Evolutionary conservation across 768 basidiomycete species (phyloP).

Genomic region (Lentinus brumalis): DNA sequence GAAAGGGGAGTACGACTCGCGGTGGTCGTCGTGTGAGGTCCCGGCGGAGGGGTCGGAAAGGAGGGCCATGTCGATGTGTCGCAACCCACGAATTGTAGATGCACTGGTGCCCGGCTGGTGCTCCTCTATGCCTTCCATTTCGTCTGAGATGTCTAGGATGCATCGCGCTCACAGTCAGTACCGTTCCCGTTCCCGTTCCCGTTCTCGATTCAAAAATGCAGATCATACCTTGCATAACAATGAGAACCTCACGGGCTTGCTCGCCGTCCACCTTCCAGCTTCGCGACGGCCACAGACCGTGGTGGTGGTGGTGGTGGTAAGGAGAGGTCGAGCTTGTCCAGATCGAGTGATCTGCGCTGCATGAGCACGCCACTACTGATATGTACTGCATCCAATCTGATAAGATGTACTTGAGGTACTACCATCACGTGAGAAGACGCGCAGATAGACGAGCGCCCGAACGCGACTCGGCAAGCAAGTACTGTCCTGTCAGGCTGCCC

Average conservation of each 20-base stretch:
- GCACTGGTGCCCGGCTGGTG: conserved; percentile 27
- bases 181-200: too few species aligned
- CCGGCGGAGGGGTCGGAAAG: conserved; percentile 2
- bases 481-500: neutral
- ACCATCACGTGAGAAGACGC: conserved; percentile 16
- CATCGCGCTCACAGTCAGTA: too few species aligned
- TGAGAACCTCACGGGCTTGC: too few species aligned
- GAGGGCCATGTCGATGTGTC: conserved; percentile 18
- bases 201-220: too few species aligned
- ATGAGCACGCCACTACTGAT: conserved; percentile 21
- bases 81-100: conserved; percentile 27
- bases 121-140: neutral
- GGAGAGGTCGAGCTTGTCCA: conserved; percentile 6
- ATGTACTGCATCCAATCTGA: conserved; percentile 8
- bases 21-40: neutral
- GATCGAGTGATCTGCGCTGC: conserved; percentile 15
- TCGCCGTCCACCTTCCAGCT: too few species aligned
- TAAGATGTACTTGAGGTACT: too few species aligned
- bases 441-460: neutral
- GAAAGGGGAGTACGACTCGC: conserved; percentile 31
- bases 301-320: conserved; percentile 2
- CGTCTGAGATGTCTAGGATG: neutral
- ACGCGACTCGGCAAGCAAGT: conserved; percentile 5
- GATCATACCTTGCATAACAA: too few species aligned
- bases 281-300: too few species aligned